Percentiles rank a stretch among this genome's conserved stretches.
Evolutionary conservation across 768 basidiomycete genomes (phyloP).

Genomic region (Pleurotus salmoneostramineus): DNA sequence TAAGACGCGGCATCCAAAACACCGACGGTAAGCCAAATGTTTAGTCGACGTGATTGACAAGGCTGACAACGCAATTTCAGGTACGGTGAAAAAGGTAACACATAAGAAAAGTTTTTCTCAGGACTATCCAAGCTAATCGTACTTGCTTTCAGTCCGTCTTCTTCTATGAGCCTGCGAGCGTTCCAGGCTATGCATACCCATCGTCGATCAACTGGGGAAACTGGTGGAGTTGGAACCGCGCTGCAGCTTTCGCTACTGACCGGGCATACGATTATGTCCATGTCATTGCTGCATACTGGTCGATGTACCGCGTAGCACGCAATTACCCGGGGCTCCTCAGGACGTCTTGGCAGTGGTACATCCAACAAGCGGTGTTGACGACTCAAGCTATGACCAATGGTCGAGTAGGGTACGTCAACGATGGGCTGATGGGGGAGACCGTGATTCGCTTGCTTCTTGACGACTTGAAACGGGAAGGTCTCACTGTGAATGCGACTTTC

Average conservation of each 20-base stretch:
- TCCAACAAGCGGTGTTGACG: constrained; percentile 50
- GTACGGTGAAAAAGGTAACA: constrained; percentile 48
- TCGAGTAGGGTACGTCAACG: constrained; percentile 38
- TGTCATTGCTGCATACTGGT: constrained; percentile 49
- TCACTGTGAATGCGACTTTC: constrained; percentile 41
- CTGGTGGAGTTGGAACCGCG: constrained; percentile 57
- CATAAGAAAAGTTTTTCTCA: neutral
- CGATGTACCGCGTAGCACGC: constrained; percentile 52
- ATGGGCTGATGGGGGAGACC: constrained; percentile 57
- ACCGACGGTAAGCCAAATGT: constrained; percentile 28
- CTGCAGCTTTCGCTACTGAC: constrained; percentile 40
- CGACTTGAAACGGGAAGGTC: constrained; percentile 49
- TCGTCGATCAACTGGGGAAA: constrained; percentile 43
- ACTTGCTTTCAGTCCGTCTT: constrained; percentile 35
- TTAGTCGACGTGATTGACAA: neutral
- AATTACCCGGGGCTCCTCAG: constrained; percentile 50
- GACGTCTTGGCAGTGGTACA: constrained; percentile 52
- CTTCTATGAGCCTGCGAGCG: constrained; percentile 43
- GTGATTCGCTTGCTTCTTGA: constrained; percentile 42
- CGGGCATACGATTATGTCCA: constrained; percentile 54
- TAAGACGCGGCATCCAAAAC: constrained; percentile 51
- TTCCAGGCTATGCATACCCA: constrained; percentile 46
- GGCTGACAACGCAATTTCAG: constrained; percentile 17
- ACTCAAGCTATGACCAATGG: constrained; percentile 41
- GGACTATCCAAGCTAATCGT: neutral